These are phyloP conservation scores for Clathrus columnatus DNA, from an alignment of 768 basidiomycete genomes.

Conservation along the genomic window DNA sequence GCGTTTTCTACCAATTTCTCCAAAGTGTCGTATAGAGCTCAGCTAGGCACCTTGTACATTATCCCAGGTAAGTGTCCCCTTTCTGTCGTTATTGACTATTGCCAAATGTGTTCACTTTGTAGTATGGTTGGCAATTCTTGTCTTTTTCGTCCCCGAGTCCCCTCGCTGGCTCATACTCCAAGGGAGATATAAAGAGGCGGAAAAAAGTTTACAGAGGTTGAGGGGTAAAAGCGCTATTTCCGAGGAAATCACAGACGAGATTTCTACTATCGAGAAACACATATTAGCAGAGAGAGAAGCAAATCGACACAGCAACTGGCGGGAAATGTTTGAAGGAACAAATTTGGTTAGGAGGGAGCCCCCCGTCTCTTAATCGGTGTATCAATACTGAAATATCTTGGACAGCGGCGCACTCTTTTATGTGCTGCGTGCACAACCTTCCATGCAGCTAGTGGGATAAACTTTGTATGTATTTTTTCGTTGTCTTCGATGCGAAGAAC, in stretches of 20 bases:
- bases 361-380: too few relatives aligned
- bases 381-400: background rate
- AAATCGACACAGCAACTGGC: background rate
- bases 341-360: conserved; percentile 7
- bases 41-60: conserved; percentile 1
- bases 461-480: background rate
- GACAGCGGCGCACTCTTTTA: conserved; percentile 12
- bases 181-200: conserved; percentile 29
- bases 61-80: background rate
- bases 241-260: background rate
- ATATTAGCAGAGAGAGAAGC: conserved; percentile 15
- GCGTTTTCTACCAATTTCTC: conserved; percentile 7
- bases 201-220: background rate
- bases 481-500: background rate
- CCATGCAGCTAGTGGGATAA: conserved; percentile 13
- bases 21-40: conserved; percentile 7
- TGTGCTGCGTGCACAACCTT: conserved; percentile 11
- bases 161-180: conserved; percentile 35
- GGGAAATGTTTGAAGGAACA: conserved; percentile 4
- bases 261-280: background rate
- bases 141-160: conserved; percentile 31
- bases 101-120: background rate
- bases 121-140: conserved; percentile 14
- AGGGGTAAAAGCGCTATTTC: background rate
- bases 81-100: background rate